phyloP scores from a whole-genome alignment of 1,284 basidiomycete genomes.

The Rhodofomes roseus region DNA sequence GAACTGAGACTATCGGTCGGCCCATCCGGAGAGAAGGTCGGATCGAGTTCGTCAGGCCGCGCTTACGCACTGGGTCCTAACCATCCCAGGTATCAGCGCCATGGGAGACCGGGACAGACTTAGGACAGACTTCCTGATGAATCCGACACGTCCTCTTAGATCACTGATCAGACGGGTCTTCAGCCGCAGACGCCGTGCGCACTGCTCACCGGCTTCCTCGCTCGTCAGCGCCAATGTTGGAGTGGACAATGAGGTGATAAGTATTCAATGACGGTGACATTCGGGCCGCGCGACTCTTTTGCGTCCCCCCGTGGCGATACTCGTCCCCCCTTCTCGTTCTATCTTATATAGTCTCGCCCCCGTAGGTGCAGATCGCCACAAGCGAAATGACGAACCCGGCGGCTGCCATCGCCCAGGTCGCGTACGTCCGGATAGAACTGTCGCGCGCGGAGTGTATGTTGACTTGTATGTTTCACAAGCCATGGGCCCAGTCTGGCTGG shows the following conservation, averaged over 20 bases:
- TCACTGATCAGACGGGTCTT: neutral
- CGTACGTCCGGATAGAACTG: neutral
- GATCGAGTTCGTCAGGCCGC: no score
- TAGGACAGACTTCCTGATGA: neutral
- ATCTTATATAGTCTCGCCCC: neutral
- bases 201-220: neutral
- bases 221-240: neutral
- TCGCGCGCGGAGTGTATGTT: neutral
- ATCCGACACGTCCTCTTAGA: neutral
- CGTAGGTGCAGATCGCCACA: neutral
- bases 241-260: neutral
- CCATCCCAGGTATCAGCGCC: neutral
- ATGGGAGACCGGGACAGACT: no score
- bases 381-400: neutral
- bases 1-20: no score
- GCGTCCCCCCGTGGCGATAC: neutral
- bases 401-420: neutral
- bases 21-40: no score
- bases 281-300: neutral
- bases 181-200: neutral
- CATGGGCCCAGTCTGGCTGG: conserved; percentile 8
- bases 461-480: neutral
- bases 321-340: neutral
- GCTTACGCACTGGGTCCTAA: no score
- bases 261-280: neutral